Base-by-base conservation (phyloP, 164 flowering plant species). In the Protea cynaroides region DNA sequence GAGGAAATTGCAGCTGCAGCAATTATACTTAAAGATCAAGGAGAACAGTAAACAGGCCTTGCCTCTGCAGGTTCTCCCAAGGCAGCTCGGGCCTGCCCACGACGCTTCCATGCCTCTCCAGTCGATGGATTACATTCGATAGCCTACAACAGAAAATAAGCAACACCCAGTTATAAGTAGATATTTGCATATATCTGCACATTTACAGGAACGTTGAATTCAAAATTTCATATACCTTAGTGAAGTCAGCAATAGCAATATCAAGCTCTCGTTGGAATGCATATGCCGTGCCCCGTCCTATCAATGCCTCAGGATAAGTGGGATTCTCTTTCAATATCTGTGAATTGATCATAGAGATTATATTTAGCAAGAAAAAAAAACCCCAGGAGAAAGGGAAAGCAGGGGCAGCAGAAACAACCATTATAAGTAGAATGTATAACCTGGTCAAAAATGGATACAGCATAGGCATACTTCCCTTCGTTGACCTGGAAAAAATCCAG, bases 61-160 rank as follows among this genome's bases (percentile, higher is more conserved):
- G 86, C 98, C 96, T 86, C 83, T 72, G 66, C 76, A 76, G 81
- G 84, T 75, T 87, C 84, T 60, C 98, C 97, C 59, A 94, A 74
- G 62, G 98, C 97, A 80, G 97, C 98, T 56, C 92, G 87, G 36
- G 98, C 98, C 74, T 94, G 98, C 56, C 98, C 98, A 64, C 98
- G 80, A 29, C 98, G 84, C 67, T 90, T 94, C 98, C 97, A 94
- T 63, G 98, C 97, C 87, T 94, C 98, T 65, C 88, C 86, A 70
- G 96, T 94, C 47, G 78, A 80, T 68, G 96, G 95, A 63, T 94
- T 84, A 61, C 82, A 81, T 71, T 85, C 58, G 53, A 94, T 81
- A 44, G 98, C 97, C 98, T 93, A 59, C 63, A 37, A 73, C 8
- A 63, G 36, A 62, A 19, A 72, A 44, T 23, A 40, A 21, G 54